Conservation (phyloP, 352 stramenopile genomes). For the Phytopythium aichiense region DNA sequence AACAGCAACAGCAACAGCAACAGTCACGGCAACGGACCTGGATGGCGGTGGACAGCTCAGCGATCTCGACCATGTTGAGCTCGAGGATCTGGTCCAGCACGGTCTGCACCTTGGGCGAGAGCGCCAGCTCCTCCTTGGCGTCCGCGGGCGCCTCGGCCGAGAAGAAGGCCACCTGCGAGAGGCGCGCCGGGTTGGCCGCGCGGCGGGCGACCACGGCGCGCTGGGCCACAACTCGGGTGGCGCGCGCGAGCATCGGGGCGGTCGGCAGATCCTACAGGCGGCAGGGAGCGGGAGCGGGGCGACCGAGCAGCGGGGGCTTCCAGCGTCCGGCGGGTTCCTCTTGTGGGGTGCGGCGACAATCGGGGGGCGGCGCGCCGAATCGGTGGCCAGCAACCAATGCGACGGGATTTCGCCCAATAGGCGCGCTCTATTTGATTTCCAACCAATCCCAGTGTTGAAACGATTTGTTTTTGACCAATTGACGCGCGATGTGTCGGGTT, state of each 20-base stretch:
- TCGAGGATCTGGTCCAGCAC: conserved; percentile 85
- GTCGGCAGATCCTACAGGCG: conserved; percentile 8
- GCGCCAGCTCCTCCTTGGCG: conserved; percentile 52
- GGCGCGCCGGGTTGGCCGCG: conserved; percentile 29
- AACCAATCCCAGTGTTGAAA: conserved; percentile 1
- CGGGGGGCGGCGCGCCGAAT: conserved; percentile 1
- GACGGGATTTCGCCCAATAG: conserved; percentile 8
- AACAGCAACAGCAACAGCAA: background rate
- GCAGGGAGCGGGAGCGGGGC: conserved; percentile 7
- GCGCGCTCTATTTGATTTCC: background rate
- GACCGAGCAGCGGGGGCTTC: background rate
- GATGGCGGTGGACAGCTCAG: conserved; percentile 80
- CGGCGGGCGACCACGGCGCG: conserved; percentile 41
- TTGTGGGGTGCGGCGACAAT: conserved; percentile 15
- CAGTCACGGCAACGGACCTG: conserved; percentile 44
- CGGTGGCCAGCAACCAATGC: conserved; percentile 21
- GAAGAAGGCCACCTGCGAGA: conserved; percentile 58
- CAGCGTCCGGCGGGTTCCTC: background rate
- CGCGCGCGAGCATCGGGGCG: conserved; percentile 54
- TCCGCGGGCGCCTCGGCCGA: conserved; percentile 34
- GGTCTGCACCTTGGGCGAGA: conserved; percentile 77
- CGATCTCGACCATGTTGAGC: conserved; percentile 89
- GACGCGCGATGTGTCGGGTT: background rate
- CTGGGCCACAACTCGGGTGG: conserved; percentile 58
- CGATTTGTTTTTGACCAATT: conserved; percentile 10